These are phyloP conservation scores for Diaporthe nobilis DNA, from an alignment of 2,329 filamentous ascomycete genomes.

Conservation along the genomic window DNA sequence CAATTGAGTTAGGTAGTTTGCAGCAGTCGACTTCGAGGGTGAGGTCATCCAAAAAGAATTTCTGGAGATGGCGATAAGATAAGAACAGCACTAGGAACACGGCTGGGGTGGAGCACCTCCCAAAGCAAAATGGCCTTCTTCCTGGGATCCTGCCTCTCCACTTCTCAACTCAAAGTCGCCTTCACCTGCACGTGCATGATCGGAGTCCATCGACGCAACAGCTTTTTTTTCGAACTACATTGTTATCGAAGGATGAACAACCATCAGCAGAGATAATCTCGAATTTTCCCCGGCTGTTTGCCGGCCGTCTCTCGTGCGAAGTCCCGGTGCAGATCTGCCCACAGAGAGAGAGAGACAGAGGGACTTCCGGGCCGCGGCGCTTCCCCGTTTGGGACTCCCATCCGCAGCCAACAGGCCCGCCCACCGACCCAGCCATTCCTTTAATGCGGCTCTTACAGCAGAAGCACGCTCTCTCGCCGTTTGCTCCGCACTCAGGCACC, in stretches of 20 bases:
- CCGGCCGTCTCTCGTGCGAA: neutral
- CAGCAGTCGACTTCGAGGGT: neutral
- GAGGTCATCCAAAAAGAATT: conserved; percentile 34
- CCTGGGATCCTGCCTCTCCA: neutral
- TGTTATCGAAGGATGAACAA: neutral
- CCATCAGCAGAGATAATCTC: neutral
- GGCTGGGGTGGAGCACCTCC: neutral
- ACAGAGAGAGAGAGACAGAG: neutral
- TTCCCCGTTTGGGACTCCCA: conserved; percentile 13
- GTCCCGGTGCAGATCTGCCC: neutral
- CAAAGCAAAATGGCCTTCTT: neutral
- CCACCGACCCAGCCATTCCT: conserved; percentile 36
- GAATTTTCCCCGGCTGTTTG: too few relatives aligned
- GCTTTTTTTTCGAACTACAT: too few relatives aligned
- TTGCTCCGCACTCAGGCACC: conserved; percentile 26
- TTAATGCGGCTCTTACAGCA: conserved; percentile 41
- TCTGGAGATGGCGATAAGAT: conserved; percentile 39
- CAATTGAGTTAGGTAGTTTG: neutral
- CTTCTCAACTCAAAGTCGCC: neutral
- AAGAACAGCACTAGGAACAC: conserved; percentile 24
- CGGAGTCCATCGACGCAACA: neutral
- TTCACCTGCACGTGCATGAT: neutral
- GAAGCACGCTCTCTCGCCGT: neutral
- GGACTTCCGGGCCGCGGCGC: neutral
- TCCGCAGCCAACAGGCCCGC: conserved; percentile 7